These are phyloP conservation scores for Rickenella mellea DNA, from an alignment of 768 basidiomycete genomes.

Conservation along the genomic window DNA sequence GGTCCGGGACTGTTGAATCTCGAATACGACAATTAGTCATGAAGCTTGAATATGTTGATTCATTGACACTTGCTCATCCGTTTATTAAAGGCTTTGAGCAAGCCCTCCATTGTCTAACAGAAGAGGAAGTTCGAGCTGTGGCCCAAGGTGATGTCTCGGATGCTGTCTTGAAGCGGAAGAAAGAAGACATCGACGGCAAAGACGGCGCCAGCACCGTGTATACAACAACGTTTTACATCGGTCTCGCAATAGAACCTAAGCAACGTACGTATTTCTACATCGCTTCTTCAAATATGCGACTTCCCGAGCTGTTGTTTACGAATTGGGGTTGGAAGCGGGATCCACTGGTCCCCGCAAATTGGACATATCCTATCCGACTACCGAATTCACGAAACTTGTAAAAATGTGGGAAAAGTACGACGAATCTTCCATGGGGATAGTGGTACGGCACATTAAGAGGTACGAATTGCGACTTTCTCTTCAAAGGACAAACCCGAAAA, in stretches of 20 bases:
- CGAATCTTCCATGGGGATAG: constrained; percentile 85
- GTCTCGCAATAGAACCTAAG: constrained; percentile 84
- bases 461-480: constrained; percentile 20
- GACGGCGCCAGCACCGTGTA: constrained; percentile 73
- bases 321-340: constrained; percentile 42
- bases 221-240: constrained; percentile 98
- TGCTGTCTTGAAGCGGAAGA: constrained; percentile 59
- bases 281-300: background rate
- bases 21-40: constrained; percentile 92
- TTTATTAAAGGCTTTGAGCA: constrained; percentile 92
- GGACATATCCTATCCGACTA: constrained; percentile 95
- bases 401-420: constrained; percentile 96
- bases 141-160: constrained; percentile 82
- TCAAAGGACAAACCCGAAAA: no score
- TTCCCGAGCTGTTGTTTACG: constrained; percentile 1
- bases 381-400: constrained; percentile 88
- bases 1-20: constrained; percentile 98
- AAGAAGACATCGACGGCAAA: constrained; percentile 69
- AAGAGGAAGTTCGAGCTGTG: constrained; percentile 81
- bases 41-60: constrained; percentile 95
- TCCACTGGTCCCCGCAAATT: constrained; percentile 71
- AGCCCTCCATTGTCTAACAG: constrained; percentile 70
- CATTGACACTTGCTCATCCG: constrained; percentile 86
- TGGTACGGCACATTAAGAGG: constrained; percentile 90
- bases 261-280: constrained; percentile 49